Percentiles rank a stretch among this genome's conserved stretches.
phyloP scores from a whole-genome alignment of 2,329 filamentous ascomycete genomes.

The Apiospora marii region DNA sequence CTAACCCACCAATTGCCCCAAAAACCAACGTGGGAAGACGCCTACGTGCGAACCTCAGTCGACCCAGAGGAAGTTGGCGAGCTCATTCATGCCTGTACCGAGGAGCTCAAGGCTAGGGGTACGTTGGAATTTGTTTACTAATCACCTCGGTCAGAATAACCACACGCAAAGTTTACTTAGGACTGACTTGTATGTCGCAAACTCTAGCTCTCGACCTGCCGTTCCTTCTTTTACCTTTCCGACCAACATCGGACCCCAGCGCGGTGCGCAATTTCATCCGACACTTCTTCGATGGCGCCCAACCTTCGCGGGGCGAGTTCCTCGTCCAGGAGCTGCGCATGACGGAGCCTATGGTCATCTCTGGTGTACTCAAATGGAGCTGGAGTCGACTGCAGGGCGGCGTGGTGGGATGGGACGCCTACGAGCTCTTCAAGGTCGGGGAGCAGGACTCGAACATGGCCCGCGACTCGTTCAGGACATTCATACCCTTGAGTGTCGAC shows the following conservation, averaged over 20 bases:
- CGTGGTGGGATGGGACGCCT: constrained; percentile 95
- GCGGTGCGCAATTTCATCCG: constrained; percentile 91
- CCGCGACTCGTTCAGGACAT: constrained; percentile 92
- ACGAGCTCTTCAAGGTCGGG: constrained; percentile 93
- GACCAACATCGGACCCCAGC: constrained; percentile 90
- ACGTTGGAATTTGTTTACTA: constrained; percentile 46
- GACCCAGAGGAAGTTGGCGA: constrained; percentile 92
- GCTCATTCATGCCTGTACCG: constrained; percentile 82
- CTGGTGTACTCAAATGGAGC: constrained; percentile 97
- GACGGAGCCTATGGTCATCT: constrained; percentile 93
- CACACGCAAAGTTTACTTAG: constrained; percentile 21
- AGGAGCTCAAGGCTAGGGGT: constrained; percentile 95
- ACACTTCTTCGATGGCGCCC: constrained; percentile 82
- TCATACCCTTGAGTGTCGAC: constrained; percentile 92
- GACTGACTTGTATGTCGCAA: constrained; percentile 13
- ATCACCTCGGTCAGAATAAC: neutral
- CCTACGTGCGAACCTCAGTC: constrained; percentile 83
- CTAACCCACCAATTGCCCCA: constrained; percentile 60
- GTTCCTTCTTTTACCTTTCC: constrained; percentile 92
- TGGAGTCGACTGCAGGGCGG: constrained; percentile 93
- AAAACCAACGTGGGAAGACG: constrained; percentile 86
- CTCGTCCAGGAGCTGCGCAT: constrained; percentile 88
- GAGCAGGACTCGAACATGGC: constrained; percentile 94
- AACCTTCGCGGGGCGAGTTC: constrained; percentile 71
- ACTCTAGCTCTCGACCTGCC: constrained; percentile 81